Percentiles rank a stretch among this genome's conserved stretches.
phyloP scores from a whole-genome alignment of 1,284 basidiomycete species.

The Microbotryum silenes-acaulis region DNA sequence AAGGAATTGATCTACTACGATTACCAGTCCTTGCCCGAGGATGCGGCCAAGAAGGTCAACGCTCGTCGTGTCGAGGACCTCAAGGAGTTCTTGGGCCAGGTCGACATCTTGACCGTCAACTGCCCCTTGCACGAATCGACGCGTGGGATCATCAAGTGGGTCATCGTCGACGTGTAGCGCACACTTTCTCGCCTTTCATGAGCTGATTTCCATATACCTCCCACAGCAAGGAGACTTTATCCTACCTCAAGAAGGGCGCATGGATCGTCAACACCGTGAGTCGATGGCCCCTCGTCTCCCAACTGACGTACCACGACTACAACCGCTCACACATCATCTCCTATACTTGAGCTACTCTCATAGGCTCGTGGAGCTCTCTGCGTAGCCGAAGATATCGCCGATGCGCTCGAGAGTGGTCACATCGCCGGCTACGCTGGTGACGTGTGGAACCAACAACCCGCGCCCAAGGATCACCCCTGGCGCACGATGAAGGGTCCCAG shows the following conservation, averaged over 20 bases:
- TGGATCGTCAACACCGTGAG: constrained; percentile 38
- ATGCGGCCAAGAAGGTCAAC: constrained; percentile 61
- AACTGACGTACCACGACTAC: background rate
- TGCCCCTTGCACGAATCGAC: constrained; percentile 86
- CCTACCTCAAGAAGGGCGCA: constrained; percentile 74
- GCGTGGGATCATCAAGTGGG: constrained; percentile 53
- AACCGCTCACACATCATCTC: too few species aligned
- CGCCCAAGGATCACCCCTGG: constrained; percentile 79
- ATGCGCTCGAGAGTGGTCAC: constrained; percentile 65
- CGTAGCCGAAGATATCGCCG: constrained; percentile 70
- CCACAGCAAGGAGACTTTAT: constrained; percentile 62
- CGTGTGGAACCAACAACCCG: constrained; percentile 52
- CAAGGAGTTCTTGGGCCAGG: constrained; percentile 71
- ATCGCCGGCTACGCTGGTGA: constrained; percentile 46
- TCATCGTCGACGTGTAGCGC: background rate
- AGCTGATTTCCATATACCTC: constrained; percentile 34
- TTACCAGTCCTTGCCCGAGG: constrained; percentile 69
- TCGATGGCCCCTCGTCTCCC: background rate
- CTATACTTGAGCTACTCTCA: background rate
- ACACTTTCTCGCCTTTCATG: constrained; percentile 10
- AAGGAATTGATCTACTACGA: constrained; percentile 88
- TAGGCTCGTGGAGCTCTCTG: constrained; percentile 82
- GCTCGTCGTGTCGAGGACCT: constrained; percentile 72
- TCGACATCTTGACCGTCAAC: constrained; percentile 78
- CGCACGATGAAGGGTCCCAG: constrained; percentile 70